phyloP scores from a whole-genome alignment of 2,329 filamentous ascomycete species.

The Rutstroemia sp. region DNA sequence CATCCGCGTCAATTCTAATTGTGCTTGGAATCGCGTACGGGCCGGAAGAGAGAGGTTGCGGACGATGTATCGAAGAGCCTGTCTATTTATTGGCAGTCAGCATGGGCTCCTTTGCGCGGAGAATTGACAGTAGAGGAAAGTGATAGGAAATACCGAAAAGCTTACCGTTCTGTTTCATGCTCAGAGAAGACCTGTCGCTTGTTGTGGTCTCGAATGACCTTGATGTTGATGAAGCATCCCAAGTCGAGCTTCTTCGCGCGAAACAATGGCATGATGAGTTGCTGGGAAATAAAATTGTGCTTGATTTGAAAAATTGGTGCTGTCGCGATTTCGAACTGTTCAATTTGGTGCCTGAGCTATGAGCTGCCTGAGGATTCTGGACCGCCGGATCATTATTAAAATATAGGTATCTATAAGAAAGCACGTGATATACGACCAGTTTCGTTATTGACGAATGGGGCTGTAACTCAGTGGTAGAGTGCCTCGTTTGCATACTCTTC shows the following conservation, averaged over 20 bases:
- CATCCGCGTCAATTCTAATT: conserved; percentile 91
- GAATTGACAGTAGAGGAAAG: neutral
- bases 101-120: neutral
- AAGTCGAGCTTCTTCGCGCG: conserved; percentile 85
- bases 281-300: neutral
- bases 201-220: conserved; percentile 86
- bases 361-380: too few species aligned
- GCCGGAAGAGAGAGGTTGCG: conserved; percentile 82
- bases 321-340: too few species aligned
- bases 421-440: too few species aligned
- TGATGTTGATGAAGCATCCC: conserved; percentile 78
- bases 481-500: neutral
- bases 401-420: too few species aligned
- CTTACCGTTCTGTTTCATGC: conserved; percentile 73
- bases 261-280: conserved; percentile 71
- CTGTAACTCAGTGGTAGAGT: too few species aligned
- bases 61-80: conserved; percentile 88
- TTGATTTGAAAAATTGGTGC: too few species aligned
- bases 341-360: too few species aligned
- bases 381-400: too few species aligned
- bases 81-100: conserved; percentile 43
- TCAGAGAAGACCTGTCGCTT: conserved; percentile 91
- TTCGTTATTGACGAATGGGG: too few species aligned
- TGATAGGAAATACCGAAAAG: neutral
- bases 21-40: conserved; percentile 79